Conservation (phyloP, 768 basidiomycete genomes). For the Termitomyces sp. region DNA sequence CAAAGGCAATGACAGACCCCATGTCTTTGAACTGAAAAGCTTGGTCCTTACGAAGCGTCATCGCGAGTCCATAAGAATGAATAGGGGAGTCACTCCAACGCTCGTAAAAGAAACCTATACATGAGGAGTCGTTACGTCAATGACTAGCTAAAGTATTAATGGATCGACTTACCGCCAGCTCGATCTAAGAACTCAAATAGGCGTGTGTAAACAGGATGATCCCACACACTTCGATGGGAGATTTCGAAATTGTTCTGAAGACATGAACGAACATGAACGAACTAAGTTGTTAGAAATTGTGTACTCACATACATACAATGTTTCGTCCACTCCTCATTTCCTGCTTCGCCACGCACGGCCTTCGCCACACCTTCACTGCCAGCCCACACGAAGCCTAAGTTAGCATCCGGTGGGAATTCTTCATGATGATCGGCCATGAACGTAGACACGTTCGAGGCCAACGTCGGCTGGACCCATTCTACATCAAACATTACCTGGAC, state of each 20-base stretch:
- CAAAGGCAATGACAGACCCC: conserved; percentile 10
- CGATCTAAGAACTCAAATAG: conserved; percentile 21
- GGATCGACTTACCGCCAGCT: conserved; percentile 15
- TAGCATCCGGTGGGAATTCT: conserved; percentile 17
- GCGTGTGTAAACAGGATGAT: conserved; percentile 17
- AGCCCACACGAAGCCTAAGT: conserved; percentile 20
- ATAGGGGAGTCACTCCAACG: conserved; percentile 24
- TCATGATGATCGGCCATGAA: conserved; percentile 11
- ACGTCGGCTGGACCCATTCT: conserved; percentile 21
- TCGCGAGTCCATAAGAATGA: conserved; percentile 22
- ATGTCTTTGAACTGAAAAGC: conserved; percentile 21
- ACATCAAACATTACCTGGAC: conserved; percentile 21
- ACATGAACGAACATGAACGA: neutral
- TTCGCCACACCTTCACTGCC: conserved; percentile 14
- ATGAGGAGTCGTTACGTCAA: neutral
- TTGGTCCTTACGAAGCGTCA: conserved; percentile 23
- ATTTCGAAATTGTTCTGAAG: conserved; percentile 25
- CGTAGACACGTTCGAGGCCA: conserved; percentile 22
- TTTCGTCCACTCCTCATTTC: conserved; percentile 20
- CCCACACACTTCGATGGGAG: conserved; percentile 23
- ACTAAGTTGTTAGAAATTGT: neutral
- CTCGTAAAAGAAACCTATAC: conserved; percentile 24
- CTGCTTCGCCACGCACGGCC: conserved; percentile 20
- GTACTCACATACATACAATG: conserved; percentile 24
- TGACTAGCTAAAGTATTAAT: neutral